Evolutionary conservation across 805 yeast species (phyloP).

Genomic region (Saccharomycopsis malanga): DNA sequence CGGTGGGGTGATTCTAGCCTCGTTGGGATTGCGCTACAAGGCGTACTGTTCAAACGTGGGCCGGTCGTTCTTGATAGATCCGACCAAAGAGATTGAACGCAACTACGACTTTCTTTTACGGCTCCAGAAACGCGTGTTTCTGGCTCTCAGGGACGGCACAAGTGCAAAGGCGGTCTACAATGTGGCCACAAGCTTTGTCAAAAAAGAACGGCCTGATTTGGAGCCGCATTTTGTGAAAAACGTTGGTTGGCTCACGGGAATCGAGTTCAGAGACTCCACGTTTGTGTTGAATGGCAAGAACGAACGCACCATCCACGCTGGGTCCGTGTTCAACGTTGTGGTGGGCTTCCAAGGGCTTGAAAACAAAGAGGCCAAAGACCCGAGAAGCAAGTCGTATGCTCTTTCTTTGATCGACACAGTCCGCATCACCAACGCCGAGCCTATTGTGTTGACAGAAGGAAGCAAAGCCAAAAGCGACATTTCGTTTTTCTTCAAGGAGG

Average conservation of each 20-base stretch:
- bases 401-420: conserved; percentile 76
- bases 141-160: conserved; percentile 58
- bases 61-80: conserved; percentile 85
- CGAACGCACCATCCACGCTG: conserved; percentile 59
- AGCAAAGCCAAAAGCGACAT: conserved; percentile 67
- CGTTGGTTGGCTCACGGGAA: conserved; percentile 82
- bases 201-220: conserved; percentile 58
- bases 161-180: conserved; percentile 61
- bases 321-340: conserved; percentile 67
- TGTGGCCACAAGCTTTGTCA: conserved; percentile 53
- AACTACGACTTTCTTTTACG: conserved; percentile 71
- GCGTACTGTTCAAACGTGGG: conserved; percentile 84
- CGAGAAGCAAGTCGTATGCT: conserved; percentile 55
- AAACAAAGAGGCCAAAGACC: conserved; percentile 38
- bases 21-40: conserved; percentile 81
- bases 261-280: conserved; percentile 79
- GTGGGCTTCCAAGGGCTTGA: conserved; percentile 67
- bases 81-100: conserved; percentile 67
- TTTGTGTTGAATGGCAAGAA: conserved; percentile 68
- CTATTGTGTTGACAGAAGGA: conserved; percentile 63
- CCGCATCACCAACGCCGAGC: conserved; percentile 46
- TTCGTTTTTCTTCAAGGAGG: conserved; percentile 77
- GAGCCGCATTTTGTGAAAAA: conserved; percentile 62
- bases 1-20: conserved; percentile 72
- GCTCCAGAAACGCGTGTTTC: conserved; percentile 61